Evolutionary conservation across 306 rosid species (phyloP).

Genomic region (Cajanus cajan): DNA sequence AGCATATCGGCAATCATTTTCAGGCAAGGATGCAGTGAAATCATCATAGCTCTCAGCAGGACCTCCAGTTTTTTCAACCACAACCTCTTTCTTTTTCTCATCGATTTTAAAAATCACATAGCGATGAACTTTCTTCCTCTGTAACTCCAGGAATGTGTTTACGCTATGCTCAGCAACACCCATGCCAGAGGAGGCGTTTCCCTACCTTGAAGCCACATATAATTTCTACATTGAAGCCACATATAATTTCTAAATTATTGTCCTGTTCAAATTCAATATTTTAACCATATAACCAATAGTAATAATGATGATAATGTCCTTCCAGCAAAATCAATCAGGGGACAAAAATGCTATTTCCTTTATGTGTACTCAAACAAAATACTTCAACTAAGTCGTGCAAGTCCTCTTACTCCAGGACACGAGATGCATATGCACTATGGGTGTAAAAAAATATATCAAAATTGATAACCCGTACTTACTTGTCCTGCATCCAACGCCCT

Average conservation of each 20-base stretch:
- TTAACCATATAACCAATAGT: neutral
- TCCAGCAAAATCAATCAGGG: conserved; percentile 4
- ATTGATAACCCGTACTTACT: neutral
- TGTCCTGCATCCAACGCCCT: neutral
- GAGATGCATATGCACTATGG: neutral
- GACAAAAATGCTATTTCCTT: neutral
- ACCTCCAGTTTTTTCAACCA: conserved; percentile 79
- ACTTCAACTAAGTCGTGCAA: neutral
- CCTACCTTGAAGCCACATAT: conserved; percentile 36
- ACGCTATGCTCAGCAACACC: conserved; percentile 69
- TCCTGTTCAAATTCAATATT: neutral
- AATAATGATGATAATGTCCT: neutral
- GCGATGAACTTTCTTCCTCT: conserved; percentile 79
- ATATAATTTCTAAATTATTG: neutral
- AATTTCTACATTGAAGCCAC: conserved; percentile 20
- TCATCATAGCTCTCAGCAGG: conserved; percentile 80
- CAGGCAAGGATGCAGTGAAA: conserved; percentile 74
- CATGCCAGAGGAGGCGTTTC: conserved; percentile 80
- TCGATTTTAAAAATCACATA: conserved; percentile 79
- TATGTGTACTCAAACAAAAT: neutral
- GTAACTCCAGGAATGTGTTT: conserved; percentile 61
- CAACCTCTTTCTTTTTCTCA: conserved; percentile 76
- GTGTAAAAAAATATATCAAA: neutral
- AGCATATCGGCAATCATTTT: conserved; percentile 81
- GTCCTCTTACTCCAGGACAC: neutral